Percentiles rank a stretch among this genome's conserved stretches.
Evolutionary conservation across 768 basidiomycete genomes (phyloP).

Genomic region (Boletus speciosus): DNA sequence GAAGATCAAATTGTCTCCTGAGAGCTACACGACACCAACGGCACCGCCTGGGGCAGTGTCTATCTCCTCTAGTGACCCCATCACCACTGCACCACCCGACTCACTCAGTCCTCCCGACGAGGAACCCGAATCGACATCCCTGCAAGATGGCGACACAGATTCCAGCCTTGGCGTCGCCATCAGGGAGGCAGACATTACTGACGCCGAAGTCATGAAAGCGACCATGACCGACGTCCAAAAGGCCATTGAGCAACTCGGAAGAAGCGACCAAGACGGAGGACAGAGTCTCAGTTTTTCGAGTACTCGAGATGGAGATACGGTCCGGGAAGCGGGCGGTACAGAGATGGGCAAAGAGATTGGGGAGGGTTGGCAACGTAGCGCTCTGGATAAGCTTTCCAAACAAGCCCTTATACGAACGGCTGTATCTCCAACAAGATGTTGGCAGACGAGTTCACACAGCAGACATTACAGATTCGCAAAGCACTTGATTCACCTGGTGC

Average conservation of each 20-base stretch:
- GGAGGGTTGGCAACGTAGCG: slow-evolving; percentile 63
- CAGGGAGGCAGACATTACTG: slow-evolving; percentile 18
- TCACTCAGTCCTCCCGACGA: slow-evolving; percentile 46
- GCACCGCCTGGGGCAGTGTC: slow-evolving; percentile 35
- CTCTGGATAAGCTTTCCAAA: slow-evolving; percentile 63
- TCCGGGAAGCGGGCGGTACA: slow-evolving; percentile 8
- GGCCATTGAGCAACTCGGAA: slow-evolving; percentile 83
- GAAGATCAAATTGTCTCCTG: slow-evolving; percentile 83
- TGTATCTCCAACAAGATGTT: not conserved
- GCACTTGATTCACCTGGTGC: not conserved
- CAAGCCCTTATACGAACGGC: slow-evolving; percentile 38
- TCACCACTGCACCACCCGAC: slow-evolving; percentile 14
- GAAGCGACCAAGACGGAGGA: slow-evolving; percentile 51
- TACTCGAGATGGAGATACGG: slow-evolving; percentile 49
- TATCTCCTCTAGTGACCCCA: slow-evolving; percentile 22
- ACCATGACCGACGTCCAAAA: slow-evolving; percentile 89
- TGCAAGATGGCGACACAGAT: slow-evolving; percentile 19
- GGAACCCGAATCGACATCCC: slow-evolving; percentile 41
- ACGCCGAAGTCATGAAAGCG: slow-evolving; percentile 71
- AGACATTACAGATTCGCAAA: not conserved
- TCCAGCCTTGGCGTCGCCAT: slow-evolving; percentile 26
- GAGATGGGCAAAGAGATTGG: slow-evolving; percentile 50
- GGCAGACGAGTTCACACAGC: not conserved
- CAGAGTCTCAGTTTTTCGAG: slow-evolving; percentile 78
- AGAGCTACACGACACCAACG: slow-evolving; percentile 73